Evolutionary conservation across 179 eudicot genomes (phyloP).

Genomic region (Beta lomatogona): DNA sequence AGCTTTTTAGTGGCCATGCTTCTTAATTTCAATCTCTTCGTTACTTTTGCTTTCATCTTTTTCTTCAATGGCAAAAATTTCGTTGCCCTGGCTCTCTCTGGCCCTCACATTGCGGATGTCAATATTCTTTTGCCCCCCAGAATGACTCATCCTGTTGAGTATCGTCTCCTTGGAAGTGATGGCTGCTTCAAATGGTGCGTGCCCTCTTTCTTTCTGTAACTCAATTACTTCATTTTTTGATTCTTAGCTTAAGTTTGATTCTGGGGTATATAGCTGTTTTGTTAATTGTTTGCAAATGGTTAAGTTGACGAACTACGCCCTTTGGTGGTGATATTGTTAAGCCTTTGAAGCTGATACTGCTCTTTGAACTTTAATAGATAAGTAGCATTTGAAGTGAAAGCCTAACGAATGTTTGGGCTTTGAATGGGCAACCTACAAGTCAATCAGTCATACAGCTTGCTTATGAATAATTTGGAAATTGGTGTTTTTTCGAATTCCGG

Average conservation of each 20-base stretch:
- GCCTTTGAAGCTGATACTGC: too few species aligned
- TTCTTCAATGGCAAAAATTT: neutral
- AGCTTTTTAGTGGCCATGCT: neutral
- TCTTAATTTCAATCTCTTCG: neutral
- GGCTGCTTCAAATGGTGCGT: constrained; percentile 85
- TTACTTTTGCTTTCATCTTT: neutral
- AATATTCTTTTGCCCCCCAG: constrained; percentile 81
- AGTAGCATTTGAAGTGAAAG: too few species aligned
- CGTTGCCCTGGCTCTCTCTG: constrained; percentile 33
- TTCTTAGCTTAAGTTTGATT: neutral
- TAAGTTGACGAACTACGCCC: neutral
- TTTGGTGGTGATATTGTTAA: neutral
- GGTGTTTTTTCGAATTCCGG: too few species aligned
- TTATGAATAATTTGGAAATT: too few species aligned
- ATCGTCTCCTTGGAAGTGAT: constrained; percentile 73
- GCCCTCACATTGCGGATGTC: constrained; percentile 87
- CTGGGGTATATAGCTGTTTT: neutral
- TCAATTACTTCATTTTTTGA: neutral
- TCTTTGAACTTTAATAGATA: too few species aligned
- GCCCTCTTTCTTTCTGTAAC: neutral
- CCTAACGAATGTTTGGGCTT: too few species aligned
- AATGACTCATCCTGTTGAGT: constrained; percentile 81
- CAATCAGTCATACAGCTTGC: too few species aligned
- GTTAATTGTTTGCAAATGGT: neutral
- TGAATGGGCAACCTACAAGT: too few species aligned